Base-by-base conservation (phyloP, 805 yeast genomes). In the Metschnikowia koreensis region DNA sequence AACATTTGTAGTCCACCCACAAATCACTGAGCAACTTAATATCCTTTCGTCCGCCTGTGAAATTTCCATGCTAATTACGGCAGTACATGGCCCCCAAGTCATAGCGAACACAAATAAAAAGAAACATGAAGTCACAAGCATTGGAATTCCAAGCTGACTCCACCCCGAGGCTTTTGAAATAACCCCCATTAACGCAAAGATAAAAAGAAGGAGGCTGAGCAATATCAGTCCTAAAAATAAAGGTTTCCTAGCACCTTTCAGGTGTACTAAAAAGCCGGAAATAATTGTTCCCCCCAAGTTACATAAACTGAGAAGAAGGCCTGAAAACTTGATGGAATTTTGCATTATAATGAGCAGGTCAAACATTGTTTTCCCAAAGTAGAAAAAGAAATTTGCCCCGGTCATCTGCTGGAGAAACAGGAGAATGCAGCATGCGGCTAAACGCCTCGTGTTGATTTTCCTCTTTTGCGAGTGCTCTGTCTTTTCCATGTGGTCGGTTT, bases 371-470 rank as follows among this genome's bases (percentile, higher is more conserved):
- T 60, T 59, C 15, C 69, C 68, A 42, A 60, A 70, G 53, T 69
- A 70, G 38, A 70, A 68, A 43, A 67, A 67, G 45, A 65, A 69
- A 44, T 66, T 66, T 22, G 67, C 68, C 2, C 73, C 74, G 2
- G 72, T 64, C 36, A 68, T 57, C 49, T 69, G 75, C 58, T 68
- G 74, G 45, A 67, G 62, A n/a, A 60, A 54, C 69, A 66, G 64
- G 16, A 69, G 44, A 3, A 49, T 17, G 27, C 67, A 61, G 53
- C 71, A 64, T 34, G 41, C 41, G 26, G 26, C 27, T 38, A 53
- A 45, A 7, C 49, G 51, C 31, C 43, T 15, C 16, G 17, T 41
- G 44, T 44, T n/a, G 8, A 41, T 26, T 15, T 37, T 50, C 12
- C 17, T 33, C 31, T 40, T 34, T 34, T 44, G 41, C 11, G 22